Evolutionary conservation across 1,139 yeast species (phyloP), one percentile per base, ranked within the genome.

Genomic region (Saccharomycopsis phalli): DNA sequence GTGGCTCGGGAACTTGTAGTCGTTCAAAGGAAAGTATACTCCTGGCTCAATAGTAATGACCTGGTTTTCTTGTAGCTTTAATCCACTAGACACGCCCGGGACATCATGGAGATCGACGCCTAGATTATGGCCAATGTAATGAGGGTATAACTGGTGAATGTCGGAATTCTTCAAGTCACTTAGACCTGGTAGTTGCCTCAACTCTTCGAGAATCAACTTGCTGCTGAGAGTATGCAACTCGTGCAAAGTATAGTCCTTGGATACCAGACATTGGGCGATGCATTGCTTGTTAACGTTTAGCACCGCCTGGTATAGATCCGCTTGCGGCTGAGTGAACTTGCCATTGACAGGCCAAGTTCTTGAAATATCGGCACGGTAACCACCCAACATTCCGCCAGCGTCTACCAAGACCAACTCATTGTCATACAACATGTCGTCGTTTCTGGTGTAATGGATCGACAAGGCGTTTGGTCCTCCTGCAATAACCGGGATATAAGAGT

Each of bases 41-140:
- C 98, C 98, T 0, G 98, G 98, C 56, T 91, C 98, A 25, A 91
- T 76, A 1, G 98, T 91, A 34, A 91, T 67, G 2, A 91, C 96
- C 52, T 81, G 86, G 2, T 84, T 84, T 22, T 61, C 65, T 28
- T 58, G 61, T 34, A 82, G 55, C 31, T 61, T 66, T 37, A 66
- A 70, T 51, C 57, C 68, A 54, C 76, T 69, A 23, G 79, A 74
- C 41, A 67, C 70, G 30, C 68, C 59, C 11, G 91, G 86, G 21
- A 80, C 69, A 56, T 88, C 97, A 60, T 88, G 97, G 27, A 88
- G 83, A 53, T 91, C 98, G 35, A 93, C 62, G 0, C 99, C 99
- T 37, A 93, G 65, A 54, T 91, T 91, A 57, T 93, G 99, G 2
- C 98, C 98, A 49, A 93, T 79, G 53, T 84, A 87, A 59, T 93